These are phyloP conservation scores for Ambrosiella cleistominuta DNA, from an alignment of 2,329 filamentous ascomycete genomes.

Conservation along the genomic window DNA sequence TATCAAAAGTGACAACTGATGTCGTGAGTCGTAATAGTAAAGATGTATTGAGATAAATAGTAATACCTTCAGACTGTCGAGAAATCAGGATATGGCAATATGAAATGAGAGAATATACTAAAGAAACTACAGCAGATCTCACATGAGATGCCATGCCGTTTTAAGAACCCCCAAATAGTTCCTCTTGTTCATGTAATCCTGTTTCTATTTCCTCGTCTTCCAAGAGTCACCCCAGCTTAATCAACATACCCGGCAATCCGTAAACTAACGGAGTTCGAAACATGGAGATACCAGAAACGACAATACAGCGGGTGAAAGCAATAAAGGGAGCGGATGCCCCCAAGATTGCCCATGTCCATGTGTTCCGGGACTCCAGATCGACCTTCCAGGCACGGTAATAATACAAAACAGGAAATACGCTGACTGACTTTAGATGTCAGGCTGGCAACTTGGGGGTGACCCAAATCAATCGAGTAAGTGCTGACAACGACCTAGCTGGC, in stretches of 20 bases:
- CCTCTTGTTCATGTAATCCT: background rate
- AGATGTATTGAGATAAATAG: background rate
- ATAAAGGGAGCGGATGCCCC: background rate
- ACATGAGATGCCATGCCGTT: background rate
- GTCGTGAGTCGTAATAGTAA: background rate
- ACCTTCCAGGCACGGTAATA: background rate
- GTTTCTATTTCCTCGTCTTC: background rate
- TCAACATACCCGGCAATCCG: background rate
- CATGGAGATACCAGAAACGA: background rate
- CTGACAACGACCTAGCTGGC: background rate
- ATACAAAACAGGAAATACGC: background rate
- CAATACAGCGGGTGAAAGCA: background rate
- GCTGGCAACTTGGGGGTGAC: background rate
- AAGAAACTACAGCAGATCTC: no score
- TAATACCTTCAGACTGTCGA: background rate
- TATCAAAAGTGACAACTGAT: background rate
- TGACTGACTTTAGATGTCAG: background rate
- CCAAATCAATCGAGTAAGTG: background rate
- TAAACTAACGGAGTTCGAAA: background rate
- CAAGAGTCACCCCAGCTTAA: background rate
- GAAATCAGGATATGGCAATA: background rate
- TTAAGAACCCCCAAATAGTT: background rate
- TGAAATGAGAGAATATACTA: background rate
- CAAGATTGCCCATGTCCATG: no score
- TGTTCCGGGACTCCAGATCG: no score